phyloP scores from a whole-genome alignment of 2,329 filamentous ascomycete species.

The Xylariaceae sp. region DNA sequence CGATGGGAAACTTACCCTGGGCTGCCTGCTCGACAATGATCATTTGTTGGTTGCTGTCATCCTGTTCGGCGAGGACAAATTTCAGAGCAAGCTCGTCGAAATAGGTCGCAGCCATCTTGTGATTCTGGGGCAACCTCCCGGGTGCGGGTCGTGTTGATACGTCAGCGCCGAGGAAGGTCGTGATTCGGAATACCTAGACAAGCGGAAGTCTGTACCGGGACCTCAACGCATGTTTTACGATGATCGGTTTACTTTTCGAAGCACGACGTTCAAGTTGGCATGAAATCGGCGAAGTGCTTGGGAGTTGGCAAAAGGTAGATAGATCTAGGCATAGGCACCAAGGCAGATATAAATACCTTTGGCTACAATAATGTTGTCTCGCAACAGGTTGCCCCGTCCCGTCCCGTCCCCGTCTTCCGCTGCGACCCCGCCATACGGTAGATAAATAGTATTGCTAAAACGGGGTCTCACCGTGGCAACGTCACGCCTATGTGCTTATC shows the following conservation, averaged over 20 bases:
- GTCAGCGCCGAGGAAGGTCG: not conserved
- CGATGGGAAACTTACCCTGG: slow-evolving; percentile 1
- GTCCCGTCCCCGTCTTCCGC: too few species aligned
- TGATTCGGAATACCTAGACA: not conserved
- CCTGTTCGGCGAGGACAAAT: slow-evolving; percentile 49
- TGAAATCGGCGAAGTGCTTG: too few species aligned
- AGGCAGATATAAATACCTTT: too few species aligned
- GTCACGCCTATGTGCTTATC: too few species aligned
- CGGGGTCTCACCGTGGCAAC: too few species aligned
- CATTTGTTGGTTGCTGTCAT: slow-evolving; percentile 30
- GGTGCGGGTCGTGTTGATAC: slow-evolving; percentile 4
- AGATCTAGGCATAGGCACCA: too few species aligned
- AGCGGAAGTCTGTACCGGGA: not conserved
- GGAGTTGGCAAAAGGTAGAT: too few species aligned
- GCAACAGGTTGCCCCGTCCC: too few species aligned
- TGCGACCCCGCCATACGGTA: too few species aligned
- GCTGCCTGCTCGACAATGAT: slow-evolving; percentile 43
- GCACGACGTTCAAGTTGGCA: not conserved
- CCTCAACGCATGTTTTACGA: not conserved
- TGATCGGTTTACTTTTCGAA: not conserved
- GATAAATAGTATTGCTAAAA: too few species aligned
- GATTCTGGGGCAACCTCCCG: slow-evolving; percentile 30
- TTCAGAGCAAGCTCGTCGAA: slow-evolving; percentile 48
- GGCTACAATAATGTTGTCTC: too few species aligned
- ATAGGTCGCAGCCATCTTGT: slow-evolving; percentile 42